A percentile compares a stretch with the other conserved stretches of the same genome.
phyloP scores from a whole-genome alignment of 352 stramenopile species.

The Stramenopiles sp. region DNA sequence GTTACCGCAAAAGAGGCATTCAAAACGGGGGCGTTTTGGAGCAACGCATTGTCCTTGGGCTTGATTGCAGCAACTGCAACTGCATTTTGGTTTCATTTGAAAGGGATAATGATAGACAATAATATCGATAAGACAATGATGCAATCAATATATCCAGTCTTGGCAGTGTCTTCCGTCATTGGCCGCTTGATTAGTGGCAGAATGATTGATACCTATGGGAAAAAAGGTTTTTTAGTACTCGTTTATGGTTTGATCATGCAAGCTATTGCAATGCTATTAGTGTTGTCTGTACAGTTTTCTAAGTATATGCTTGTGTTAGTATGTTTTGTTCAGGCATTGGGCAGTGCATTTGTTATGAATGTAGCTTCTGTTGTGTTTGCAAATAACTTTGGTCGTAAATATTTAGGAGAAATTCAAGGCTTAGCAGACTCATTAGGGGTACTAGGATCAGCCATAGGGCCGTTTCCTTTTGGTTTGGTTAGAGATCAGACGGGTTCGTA shows the following conservation, averaged over 20 bases:
- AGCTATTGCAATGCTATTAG: not conserved
- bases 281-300: not conserved
- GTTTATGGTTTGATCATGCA: not conserved
- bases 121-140: not conserved
- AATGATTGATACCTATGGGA: not conserved
- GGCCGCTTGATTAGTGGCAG: not conserved
- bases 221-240: not conserved
- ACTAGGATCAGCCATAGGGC: not conserved
- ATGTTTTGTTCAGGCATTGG: not conserved
- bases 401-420: not conserved
- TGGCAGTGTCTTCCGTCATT: not conserved
- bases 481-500: not conserved
- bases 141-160: not conserved
- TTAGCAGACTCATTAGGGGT: not conserved
- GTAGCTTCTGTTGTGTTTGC: not conserved
- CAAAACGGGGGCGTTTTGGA: not conserved
- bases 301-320: not conserved
- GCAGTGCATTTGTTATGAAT: not conserved
- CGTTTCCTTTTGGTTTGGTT: not conserved
- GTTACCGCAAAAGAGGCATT: not conserved
- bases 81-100: not conserved
- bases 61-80: not conserved
- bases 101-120: not conserved
- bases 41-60: not conserved
- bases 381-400: not conserved